These are phyloP conservation scores for Chlamydomonas sp. DNA, from an alignment of 139 green algal genomes.

Conservation along the genomic window DNA sequence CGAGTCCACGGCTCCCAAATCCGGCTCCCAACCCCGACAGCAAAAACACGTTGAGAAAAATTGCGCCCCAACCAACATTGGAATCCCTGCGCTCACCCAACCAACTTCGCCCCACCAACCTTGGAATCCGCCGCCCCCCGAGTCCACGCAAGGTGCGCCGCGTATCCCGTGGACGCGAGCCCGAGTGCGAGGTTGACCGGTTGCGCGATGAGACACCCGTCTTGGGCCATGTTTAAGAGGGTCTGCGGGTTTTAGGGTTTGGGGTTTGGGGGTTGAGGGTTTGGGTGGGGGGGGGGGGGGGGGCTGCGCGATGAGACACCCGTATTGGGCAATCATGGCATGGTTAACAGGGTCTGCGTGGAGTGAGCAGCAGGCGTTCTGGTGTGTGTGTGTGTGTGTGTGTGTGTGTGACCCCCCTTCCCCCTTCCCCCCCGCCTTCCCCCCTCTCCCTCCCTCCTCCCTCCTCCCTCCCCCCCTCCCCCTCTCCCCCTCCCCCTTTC, in stretches of 20 bases:
- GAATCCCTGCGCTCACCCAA: no score
- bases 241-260: neutral
- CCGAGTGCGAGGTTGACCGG: neutral
- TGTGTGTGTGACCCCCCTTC: neutral
- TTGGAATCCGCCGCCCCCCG: no score
- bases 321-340: no score
- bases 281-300: neutral
- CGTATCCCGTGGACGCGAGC: neutral
- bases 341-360: no score
- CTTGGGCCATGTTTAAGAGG: neutral
- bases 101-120: no score
- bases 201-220: neutral
- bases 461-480: neutral
- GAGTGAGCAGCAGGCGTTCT: no score
- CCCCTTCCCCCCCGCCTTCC: neutral
- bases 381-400: neutral
- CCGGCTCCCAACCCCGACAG: no score
- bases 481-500: neutral
- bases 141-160: neutral
- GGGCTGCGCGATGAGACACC: neutral
- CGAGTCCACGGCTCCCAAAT: no score
- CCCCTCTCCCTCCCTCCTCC: neutral
- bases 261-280: neutral
- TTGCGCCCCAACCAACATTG: no score
- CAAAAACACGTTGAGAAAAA: no score